Evolutionary conservation across 306 rosid species (phyloP), one percentile per base, ranked within the genome.

Genomic region (Sicyos baderoa): DNA sequence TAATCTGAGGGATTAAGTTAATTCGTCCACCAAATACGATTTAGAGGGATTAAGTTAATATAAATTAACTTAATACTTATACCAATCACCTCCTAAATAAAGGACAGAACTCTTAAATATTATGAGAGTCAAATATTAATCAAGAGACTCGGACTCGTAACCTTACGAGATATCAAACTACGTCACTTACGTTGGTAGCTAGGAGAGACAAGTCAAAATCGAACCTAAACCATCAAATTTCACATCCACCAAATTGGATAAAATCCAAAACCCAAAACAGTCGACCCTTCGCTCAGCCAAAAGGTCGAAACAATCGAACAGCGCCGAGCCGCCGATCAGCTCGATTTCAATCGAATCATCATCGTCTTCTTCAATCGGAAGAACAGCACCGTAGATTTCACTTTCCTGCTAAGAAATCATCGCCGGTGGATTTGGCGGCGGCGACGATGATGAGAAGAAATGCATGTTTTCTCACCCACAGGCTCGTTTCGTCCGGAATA

Each of bases 361-460:
- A 27, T 66, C 42, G n/a, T 66, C 42, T 47, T 51, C 48, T 32
- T 17, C 29, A 52, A 69, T 40, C 16, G 69, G 69, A 44, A 60
- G 67, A 32, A 60, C 5, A 16, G 7, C 35, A 7, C 11, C 35
- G 4, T n/a, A 3, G 48, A 32, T 63, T 63, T 27, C 58, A 13
- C 40, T 53, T 9, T 14, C 21, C 8, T 55, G 9, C 11, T 40
- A 13, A 42, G 23, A 5, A 37, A 9, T 19, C 4, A n/a, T 63
- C 42, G 50, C 11, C 23, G 52, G 11, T 63, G 50, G 52, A 13
- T 18, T 19, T 74, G 47, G 53, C 54, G 53, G 51, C 73, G 47
- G 53, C 54, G 53, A 44, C 73, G 21, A 71, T 49, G 72, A 76
- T 76, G 85, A 74, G 74, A 71, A 75, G 83, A 19, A 22, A 37